Conservation (phyloP, 768 basidiomycete genomes). For the Postia placenta region DNA sequence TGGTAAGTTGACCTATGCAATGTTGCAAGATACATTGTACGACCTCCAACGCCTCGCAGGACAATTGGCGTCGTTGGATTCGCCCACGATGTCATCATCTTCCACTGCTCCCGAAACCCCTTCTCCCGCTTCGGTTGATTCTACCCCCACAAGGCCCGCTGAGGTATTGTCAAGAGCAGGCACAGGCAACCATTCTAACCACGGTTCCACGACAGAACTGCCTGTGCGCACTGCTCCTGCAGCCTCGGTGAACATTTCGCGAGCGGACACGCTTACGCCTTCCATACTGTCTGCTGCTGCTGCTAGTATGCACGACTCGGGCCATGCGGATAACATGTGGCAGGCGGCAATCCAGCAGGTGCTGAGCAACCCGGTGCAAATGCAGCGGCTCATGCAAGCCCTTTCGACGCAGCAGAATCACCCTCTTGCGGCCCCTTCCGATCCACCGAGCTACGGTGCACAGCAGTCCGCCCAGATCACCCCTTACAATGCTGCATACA, state of each 20-base stretch:
- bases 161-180: conserved; percentile 4
- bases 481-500: conserved; percentile 7
- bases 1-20: conserved; percentile 7
- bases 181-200: conserved; percentile 1
- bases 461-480: conserved; percentile 3
- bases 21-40: conserved; percentile 1
- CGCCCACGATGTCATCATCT: conserved; percentile 29
- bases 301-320: conserved; percentile 4
- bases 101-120: conserved; percentile 27
- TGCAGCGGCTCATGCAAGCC: conserved; percentile 44
- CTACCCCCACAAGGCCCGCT: conserved; percentile 2
- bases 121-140: not conserved
- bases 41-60: conserved; percentile 21
- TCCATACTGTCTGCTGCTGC: not conserved
- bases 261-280: not conserved
- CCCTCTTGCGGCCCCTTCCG: conserved; percentile 6
- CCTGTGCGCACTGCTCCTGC: not conserved
- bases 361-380: conserved; percentile 42
- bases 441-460: not conserved
- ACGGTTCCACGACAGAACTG: conserved; percentile 4
- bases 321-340: conserved; percentile 32
- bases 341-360: conserved; percentile 48
- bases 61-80: conserved; percentile 39
- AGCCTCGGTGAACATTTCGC: not conserved
- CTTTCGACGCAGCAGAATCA: conserved; percentile 16